A percentile compares a stretch with the other conserved stretches of the same genome.
Evolutionary conservation across 2,329 filamentous ascomycete species (phyloP).

Genomic region (Moelleriella libera): DNA sequence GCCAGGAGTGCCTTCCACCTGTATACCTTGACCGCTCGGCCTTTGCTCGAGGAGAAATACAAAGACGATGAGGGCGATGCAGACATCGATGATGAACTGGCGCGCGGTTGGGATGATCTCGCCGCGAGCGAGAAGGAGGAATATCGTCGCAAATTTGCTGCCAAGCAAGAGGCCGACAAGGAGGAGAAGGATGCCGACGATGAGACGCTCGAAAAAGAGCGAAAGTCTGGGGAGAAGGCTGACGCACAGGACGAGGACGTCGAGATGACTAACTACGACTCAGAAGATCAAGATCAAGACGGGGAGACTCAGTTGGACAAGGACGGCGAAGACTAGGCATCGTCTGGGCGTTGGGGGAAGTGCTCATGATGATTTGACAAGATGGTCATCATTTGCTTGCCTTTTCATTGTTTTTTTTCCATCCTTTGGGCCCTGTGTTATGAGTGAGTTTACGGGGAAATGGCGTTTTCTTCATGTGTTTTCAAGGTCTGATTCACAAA

Average conservation of each 20-base stretch:
- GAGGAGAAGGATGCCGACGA: conserved; percentile 14
- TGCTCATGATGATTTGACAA: too few relatives aligned
- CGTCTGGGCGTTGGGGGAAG: too few relatives aligned
- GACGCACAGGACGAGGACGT: conserved; percentile 30
- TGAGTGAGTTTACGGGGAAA: too few relatives aligned
- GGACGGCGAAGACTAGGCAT: conserved; percentile 7
- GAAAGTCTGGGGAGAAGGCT: conserved; percentile 12
- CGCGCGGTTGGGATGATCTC: conserved; percentile 40
- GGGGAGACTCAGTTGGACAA: conserved; percentile 18
- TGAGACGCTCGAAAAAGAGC: conserved; percentile 9
- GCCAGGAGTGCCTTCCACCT: conserved; percentile 37
- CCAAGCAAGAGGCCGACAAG: conserved; percentile 11
- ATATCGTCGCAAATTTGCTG: conserved; percentile 22
- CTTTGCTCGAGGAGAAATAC: conserved; percentile 27
- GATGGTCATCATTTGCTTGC: too few relatives aligned
- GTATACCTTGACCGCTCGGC: conserved; percentile 36
- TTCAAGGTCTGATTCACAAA: too few relatives aligned
- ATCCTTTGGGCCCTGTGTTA: too few relatives aligned
- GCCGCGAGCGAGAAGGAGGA: conserved; percentile 33
- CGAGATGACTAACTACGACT: conserved; percentile 33
- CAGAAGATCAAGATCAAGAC: conserved; percentile 19
- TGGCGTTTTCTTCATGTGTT: too few relatives aligned
- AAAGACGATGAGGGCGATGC: conserved; percentile 21
- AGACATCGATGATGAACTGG: conserved; percentile 39
- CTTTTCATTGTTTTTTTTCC: too few relatives aligned